Evolutionary conservation across 2,329 filamentous ascomycete species (phyloP), one percentile per base, ranked within the genome.

Genomic region (Aureobasidium musti): DNA sequence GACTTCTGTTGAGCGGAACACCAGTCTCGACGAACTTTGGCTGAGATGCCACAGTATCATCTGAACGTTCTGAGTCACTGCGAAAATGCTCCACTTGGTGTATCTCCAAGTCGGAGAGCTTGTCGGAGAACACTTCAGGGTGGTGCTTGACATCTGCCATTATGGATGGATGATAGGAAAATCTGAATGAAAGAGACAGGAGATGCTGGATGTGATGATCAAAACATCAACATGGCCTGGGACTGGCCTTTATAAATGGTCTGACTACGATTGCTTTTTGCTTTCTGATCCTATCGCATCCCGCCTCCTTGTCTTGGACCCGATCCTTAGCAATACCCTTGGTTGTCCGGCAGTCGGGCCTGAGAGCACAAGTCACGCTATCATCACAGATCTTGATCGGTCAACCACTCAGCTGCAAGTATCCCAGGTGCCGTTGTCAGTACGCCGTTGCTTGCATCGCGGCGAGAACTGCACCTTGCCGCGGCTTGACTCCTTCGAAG

Each of bases 1-100:
- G 68, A 39, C 67, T 71, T 14, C 73, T 70, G 57, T 75, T 72
- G 66, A 75, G 75, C 1, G 70, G 71, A 30, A 71, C 69, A 30
- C 74, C 74, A 30, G 65, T 63, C 33, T 71, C 70, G 45, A 66
- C 67, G 60, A 68, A 70, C 17, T 66, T 67, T 19, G 54, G 56
- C n/a, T 65, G 52, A 30, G 52, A 65, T 37, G 41, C 52, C 17
- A 33, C 49, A 8, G 70, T 69, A 17, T 65, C 66, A 6, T 70
- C 66, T 3, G 70, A 33, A 26, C 49, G 49, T 33, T 52, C 49
- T 2, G 26, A 70, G 14, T 67, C 67, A 2, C 69, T 65, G 7
- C 66, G 53, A 30, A 66, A 57, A 45, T 71, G 70, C 47, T 73
- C 72, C 26, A 68, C 67, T 60, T 72, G 72, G 19, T 65, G 66